Conservation (phyloP, 1,139 yeast genomes). For the Kluyveromyces sp. region DNA sequence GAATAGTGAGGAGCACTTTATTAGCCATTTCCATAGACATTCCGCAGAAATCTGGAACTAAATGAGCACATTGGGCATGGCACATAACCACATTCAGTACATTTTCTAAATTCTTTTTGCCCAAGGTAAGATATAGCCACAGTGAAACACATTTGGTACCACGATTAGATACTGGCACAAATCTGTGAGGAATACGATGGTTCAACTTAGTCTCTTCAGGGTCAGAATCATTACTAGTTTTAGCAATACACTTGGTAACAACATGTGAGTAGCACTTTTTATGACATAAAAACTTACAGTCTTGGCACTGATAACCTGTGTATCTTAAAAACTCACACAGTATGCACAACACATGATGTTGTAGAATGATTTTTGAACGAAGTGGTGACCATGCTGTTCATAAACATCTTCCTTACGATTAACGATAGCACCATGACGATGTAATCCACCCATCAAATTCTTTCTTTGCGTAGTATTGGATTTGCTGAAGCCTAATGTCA, state of each 20-base stretch:
- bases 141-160: constrained; percentile 98
- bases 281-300: constrained; percentile 89
- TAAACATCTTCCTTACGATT: constrained; percentile 90
- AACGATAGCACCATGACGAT: constrained; percentile 97
- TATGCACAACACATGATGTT: constrained; percentile 95
- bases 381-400: constrained; percentile 95
- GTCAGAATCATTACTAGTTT: constrained; percentile 76
- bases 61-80: constrained; percentile 84
- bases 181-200: constrained; percentile 94
- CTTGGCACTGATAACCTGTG: constrained; percentile 94
- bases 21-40: constrained; percentile 98
- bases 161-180: constrained; percentile 81
- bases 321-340: constrained; percentile 89
- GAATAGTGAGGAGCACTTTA: constrained; percentile 75
- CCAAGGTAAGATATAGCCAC: constrained; percentile 95
- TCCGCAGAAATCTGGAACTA: constrained; percentile 97
- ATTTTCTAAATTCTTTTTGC: constrained; percentile 86
- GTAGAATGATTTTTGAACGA: constrained; percentile 91
- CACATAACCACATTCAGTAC: constrained; percentile 96
- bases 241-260: constrained; percentile 91
- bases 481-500: constrained; percentile 75
- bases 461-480: constrained; percentile 41
- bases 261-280: constrained; percentile 90
- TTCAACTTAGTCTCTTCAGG: constrained; percentile 86
- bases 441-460: constrained; percentile 50